Evolutionary conservation across 768 basidiomycete species (phyloP).

Genomic region (Jaapia argillacea): DNA sequence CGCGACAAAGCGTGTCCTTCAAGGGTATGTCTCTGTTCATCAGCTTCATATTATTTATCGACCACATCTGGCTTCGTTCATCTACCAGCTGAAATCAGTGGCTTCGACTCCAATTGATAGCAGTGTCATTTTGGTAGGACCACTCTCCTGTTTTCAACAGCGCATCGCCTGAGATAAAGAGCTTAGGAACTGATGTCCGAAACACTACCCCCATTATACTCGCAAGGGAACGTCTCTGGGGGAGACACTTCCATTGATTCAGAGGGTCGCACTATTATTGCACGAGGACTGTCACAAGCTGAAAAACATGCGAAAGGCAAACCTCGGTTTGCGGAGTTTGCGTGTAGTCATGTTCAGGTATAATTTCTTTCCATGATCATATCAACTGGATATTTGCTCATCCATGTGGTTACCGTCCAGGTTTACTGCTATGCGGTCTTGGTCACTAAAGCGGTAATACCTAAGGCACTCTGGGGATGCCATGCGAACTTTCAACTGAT

Average conservation of each 20-base stretch:
- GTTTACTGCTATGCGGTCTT: constrained; percentile 59
- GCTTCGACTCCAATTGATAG: constrained; percentile 38
- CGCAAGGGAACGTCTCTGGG: constrained; percentile 41
- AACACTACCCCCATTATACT: constrained; percentile 39
- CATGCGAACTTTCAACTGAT: constrained; percentile 51
- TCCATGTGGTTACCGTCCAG: constrained; percentile 24
- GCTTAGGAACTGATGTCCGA: constrained; percentile 71
- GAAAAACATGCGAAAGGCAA: constrained; percentile 37
- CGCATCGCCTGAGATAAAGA: no score
- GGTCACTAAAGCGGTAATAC: constrained; percentile 62
- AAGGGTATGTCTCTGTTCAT: constrained; percentile 36
- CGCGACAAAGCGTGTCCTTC: constrained; percentile 63
- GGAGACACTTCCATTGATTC: constrained; percentile 44
- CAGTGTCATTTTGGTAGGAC: constrained; percentile 58
- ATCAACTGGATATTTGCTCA: background rate
- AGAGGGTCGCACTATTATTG: constrained; percentile 32
- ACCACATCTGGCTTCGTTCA: no score
- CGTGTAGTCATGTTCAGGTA: constrained; percentile 58
- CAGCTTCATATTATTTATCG: no score
- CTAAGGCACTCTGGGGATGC: constrained; percentile 73
- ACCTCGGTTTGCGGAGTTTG: constrained; percentile 73
- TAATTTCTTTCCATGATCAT: constrained; percentile 7
- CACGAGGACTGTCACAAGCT: constrained; percentile 38
- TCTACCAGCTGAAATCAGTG: no score
- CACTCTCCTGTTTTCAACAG: no score